Conservation (phyloP, 2,329 filamentous ascomycete genomes). For the Thermoascus crustaceus region DNA sequence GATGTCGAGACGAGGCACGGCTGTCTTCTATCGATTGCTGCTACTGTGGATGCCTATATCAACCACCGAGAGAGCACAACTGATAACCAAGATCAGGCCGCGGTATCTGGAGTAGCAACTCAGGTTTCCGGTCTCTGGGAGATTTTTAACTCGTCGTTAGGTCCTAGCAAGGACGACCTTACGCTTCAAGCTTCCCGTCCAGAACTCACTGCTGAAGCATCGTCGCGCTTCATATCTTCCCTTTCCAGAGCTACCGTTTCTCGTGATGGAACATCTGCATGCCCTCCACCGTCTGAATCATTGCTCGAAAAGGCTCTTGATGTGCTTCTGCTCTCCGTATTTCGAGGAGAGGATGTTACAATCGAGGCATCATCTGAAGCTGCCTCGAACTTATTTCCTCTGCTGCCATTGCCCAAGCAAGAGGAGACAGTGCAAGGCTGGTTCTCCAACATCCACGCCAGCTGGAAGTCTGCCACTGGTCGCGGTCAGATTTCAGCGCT, state of each 20-base stretch:
- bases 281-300: constrained; percentile 12
- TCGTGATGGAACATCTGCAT: constrained; percentile 3
- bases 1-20: constrained; percentile 39
- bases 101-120: constrained; percentile 17
- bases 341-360: constrained; percentile 31
- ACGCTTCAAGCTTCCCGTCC: constrained; percentile 32
- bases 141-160: constrained; percentile 26
- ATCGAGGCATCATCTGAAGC: constrained; percentile 35
- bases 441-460: constrained; percentile 30
- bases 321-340: constrained; percentile 32
- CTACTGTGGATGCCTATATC: constrained; percentile 29
- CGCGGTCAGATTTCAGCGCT: constrained; percentile 38
- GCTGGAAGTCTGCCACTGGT: constrained; percentile 30
- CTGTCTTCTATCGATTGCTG: constrained; percentile 33
- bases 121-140: constrained; percentile 29
- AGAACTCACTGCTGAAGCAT: constrained; percentile 35
- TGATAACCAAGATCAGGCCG: constrained; percentile 14
- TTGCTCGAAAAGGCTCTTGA: constrained; percentile 23
- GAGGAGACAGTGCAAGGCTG: constrained; percentile 29
- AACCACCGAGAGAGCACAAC: constrained; percentile 9
- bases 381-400: constrained; percentile 31
- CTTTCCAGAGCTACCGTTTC: constrained; percentile 22
- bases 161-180: constrained; percentile 31
- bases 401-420: constrained; percentile 25
- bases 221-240: constrained; percentile 30